Evolutionary conservation across 2,329 filamentous ascomycete species (phyloP), one percentile per base, ranked within the genome.

Genomic region (Fusarium nanum): DNA sequence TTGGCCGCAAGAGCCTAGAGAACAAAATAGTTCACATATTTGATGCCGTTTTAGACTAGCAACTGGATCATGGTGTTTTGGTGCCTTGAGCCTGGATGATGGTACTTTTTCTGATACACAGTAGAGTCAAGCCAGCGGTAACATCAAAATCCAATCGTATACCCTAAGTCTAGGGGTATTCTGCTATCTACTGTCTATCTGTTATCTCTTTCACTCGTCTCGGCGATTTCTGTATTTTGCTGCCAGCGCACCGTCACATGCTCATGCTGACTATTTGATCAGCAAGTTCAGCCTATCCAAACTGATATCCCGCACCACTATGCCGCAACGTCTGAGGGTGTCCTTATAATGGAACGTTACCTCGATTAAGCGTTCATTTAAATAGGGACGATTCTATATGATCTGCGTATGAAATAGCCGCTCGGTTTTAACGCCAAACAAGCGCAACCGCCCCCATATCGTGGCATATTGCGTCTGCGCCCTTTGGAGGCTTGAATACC

Each of bases 381-480:
- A 45, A 53, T 32, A 41, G 11, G 18, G 20, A 22, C 11, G n/a
- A 22, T 25, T 27, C 22, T 42, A 11, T 8, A 27, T 28, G 30
- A 34, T 53, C 12, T 25, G 6, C 8, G 22, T 41, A 22, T 25
- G 32, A 34, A 47, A 30, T 61, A 65, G 63, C 70, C 70, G 70
- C 63, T 22, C 18, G 20, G 9, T 28, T 23, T 68, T 63, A 50
- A 28, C 70, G 69, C 56, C 49, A 53, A 41, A 23, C 50, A 72
- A 52, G 60, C 69, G 59, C 70, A 56, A 46, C 47, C 50, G 63
- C 67, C 47, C 54, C 50, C 25, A 46, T 40, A 34, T 40, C 40
- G 56, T 55, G 48, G 46, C 56, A 58, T 37, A 28, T 46, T 40
- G 27, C 13, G 20, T n/a, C 56, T 60, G 54, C 52, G 63, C 58